Evolutionary conservation across 129 eudicot species (phyloP).

Genomic region (Silybum marianum): DNA sequence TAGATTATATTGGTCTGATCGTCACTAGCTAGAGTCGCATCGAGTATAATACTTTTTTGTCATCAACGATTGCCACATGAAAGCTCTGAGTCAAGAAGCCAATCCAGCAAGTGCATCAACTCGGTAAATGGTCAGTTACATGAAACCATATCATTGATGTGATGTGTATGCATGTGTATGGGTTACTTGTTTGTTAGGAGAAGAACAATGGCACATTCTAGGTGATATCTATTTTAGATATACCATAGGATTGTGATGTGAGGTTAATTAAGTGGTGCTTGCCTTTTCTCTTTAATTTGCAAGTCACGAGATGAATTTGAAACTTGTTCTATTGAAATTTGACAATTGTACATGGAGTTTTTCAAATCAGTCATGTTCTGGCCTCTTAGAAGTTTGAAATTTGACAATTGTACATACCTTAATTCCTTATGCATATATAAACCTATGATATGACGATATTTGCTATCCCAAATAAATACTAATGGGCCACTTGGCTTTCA

Average conservation of each 20-base stretch:
- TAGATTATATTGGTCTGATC: no score
- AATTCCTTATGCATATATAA: neutral
- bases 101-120: neutral
- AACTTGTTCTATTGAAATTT: neutral
- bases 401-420: no score
- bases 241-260: neutral
- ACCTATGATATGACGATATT: neutral
- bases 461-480: neutral
- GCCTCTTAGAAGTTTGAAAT: neutral
- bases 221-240: neutral
- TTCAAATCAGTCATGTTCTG: neutral
- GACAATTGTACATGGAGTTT: neutral
- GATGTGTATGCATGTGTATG: no score
- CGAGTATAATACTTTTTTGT: no score
- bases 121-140: neutral
- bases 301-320: no score
- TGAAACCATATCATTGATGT: neutral
- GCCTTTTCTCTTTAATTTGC: no score
- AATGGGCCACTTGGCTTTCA: neutral
- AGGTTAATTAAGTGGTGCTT: neutral
- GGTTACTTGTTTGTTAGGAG: no score
- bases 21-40: no score
- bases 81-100: neutral
- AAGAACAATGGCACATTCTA: no score
- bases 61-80: neutral